A percentile compares a stretch with the other conserved stretches of the same genome.
Conservation (phyloP, 2,329 filamentous ascomycete species). For the Talaromyces sp. region DNA sequence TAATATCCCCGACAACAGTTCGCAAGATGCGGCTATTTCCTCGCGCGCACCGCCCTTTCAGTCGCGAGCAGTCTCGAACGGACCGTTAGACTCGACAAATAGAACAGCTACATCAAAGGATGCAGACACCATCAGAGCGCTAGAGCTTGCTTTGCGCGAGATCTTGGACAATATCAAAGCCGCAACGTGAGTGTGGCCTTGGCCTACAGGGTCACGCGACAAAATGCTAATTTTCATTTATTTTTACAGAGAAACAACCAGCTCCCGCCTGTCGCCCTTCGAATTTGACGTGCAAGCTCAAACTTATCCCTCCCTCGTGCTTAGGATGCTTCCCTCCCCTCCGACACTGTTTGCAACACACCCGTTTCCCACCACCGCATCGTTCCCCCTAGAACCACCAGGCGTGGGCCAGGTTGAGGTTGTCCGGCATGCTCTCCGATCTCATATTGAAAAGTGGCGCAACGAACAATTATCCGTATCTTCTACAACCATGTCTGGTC, state of each 20-base stretch:
- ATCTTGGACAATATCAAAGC: slow-evolving; percentile 75
- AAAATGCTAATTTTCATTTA: slow-evolving; percentile 1
- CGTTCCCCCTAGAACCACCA: slow-evolving; percentile 76
- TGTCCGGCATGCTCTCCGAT: slow-evolving; percentile 60
- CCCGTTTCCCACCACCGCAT: slow-evolving; percentile 70
- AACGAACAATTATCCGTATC: slow-evolving; percentile 35
- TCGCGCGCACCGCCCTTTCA: slow-evolving; percentile 27
- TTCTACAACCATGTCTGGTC: slow-evolving; percentile 38
- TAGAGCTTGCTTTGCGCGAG: slow-evolving; percentile 80
- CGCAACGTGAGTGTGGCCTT: slow-evolving; percentile 60
- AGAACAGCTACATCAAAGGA: slow-evolving; percentile 61
- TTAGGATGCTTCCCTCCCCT: slow-evolving; percentile 74
- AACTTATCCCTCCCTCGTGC: slow-evolving; percentile 78
- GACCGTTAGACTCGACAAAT: slow-evolving; percentile 51
- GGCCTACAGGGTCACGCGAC: background rate
- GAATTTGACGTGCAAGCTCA: slow-evolving; percentile 82
- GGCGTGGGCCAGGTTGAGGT: slow-evolving; percentile 68
- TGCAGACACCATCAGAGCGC: slow-evolving; percentile 75
- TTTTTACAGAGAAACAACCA: background rate
- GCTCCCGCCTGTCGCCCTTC: slow-evolving; percentile 42
- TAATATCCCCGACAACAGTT: slow-evolving; percentile 56
- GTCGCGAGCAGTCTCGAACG: slow-evolving; percentile 25
- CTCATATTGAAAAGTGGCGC: slow-evolving; percentile 64
- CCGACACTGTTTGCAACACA: slow-evolving; percentile 77
- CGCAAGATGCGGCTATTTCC: slow-evolving; percentile 30